Base-by-base conservation (phyloP, 106 monocot species). In the Apostasia ramifera region DNA sequence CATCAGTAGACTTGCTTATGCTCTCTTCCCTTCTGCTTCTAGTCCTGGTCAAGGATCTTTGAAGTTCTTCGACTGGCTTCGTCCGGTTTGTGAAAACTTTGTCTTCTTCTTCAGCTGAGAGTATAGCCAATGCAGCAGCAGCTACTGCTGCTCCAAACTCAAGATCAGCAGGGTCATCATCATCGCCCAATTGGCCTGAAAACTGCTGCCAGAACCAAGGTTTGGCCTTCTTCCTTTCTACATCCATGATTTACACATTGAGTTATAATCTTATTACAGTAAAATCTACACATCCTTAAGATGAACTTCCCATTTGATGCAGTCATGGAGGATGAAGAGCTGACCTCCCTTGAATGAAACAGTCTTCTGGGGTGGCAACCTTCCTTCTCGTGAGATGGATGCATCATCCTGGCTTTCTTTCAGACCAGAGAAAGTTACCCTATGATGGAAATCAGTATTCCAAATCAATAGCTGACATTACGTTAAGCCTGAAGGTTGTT, bases 81-180 rank as follows among this genome's bases (percentile, higher is more conserved):
- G 77, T 82, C 68, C 73, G 71, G 40, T 73, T 76, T 46, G 13
- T n/a, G n/a, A 60, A 73, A 9, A 53, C 45, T 57, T 76, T 3
- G 3, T 44, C 15, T 47, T 11, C 69, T 76, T 82, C 74, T 78
- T 73, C 80, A 13, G 45, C 45, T 40, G 68, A 47, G n/a, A 67
- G 77, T 66, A 87, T 77, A 42, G 91, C 91, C 71, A 77, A 81
- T 55, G 94, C 85, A 53, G 88, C 79, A 65, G 88, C 94, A 72
- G 91, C 90, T 57, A 94, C 57, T 1, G 90, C 83, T 13, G 81
- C 71, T 39, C 67, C 81, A n/a, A 72, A 77, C 6, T 72, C 81
- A 14, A 68, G 81, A 63, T 81, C 81, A 41, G 45, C 56, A 3
- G 57, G 6, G 66, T 71, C 59, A 7, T 73, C 74, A 38, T 11